Conservation (phyloP, 352 stramenopile species). For the Pythium insidiosum region DNA sequence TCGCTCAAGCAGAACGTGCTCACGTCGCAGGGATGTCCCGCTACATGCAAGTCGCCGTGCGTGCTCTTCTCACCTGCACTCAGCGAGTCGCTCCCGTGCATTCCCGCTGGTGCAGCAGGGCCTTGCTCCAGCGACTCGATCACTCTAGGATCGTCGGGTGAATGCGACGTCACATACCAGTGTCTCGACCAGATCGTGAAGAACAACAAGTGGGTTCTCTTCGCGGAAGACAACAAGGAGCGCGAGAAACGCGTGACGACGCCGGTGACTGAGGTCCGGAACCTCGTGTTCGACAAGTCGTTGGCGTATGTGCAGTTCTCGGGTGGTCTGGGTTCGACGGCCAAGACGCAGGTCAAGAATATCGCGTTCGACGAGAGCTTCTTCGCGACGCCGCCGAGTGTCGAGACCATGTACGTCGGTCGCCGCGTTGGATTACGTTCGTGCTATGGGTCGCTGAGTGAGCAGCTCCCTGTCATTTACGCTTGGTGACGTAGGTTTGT, state of each 20-base stretch:
- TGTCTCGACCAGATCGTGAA: slow-evolving; percentile 38
- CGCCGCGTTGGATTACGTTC: not conserved
- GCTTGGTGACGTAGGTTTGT: too few relatives aligned
- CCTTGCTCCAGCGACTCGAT: not conserved
- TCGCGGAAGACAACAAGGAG: slow-evolving; percentile 17
- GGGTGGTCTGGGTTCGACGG: slow-evolving; percentile 17
- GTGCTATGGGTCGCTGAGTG: not conserved
- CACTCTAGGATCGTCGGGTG: not conserved
- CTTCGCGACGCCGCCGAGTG: slow-evolving; percentile 29
- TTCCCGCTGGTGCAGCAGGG: slow-evolving; percentile 5
- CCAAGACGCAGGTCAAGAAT: slow-evolving; percentile 35
- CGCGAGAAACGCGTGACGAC: slow-evolving; percentile 25
- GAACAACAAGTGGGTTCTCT: slow-evolving; percentile 27
- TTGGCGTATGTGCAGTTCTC: slow-evolving; percentile 19
- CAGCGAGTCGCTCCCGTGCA: slow-evolving; percentile 21
- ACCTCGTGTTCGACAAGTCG: slow-evolving; percentile 22
- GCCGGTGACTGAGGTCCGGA: slow-evolving; percentile 36
- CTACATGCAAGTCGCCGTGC: slow-evolving; percentile 24
- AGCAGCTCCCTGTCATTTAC: slow-evolving; percentile 25
- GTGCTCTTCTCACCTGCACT: slow-evolving; percentile 37
- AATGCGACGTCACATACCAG: slow-evolving; percentile 49
- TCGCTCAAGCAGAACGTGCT: slow-evolving; percentile 37
- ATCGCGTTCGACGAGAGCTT: slow-evolving; percentile 40
- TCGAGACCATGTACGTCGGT: slow-evolving; percentile 12
- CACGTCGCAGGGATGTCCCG: slow-evolving; percentile 35